Base-by-base conservation (phyloP, 495 filamentous ascomycete genomes). In the Trichoderma virens region DNA sequence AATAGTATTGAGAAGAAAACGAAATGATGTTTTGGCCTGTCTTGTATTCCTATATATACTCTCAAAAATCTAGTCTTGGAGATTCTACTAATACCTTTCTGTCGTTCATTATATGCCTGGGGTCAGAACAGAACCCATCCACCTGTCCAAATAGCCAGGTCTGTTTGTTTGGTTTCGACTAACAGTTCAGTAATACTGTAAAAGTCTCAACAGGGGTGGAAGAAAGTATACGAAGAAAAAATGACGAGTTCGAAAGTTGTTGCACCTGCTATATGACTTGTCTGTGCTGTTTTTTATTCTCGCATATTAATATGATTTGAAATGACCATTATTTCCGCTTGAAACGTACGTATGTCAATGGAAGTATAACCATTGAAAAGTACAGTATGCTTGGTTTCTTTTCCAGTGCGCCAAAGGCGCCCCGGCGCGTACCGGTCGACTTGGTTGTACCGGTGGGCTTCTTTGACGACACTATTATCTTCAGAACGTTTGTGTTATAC, bases 391-490 rank as follows among this genome's bases (percentile, higher is more conserved):
- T 63, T 30, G 25, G 39, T 16, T 63, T 63, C 41, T 18, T 43
- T 18, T 47, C 43, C 20, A 1, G 43, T 5, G n/a, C 16, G 38
- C 34, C 62, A 18, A 31, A 54, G 39, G 62, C 62, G 62, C 62
- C 62, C 16, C 20, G 11, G 62, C 62, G 62, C 5, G 60, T 68
- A 18, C 45, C 65, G 9, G 68, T 67, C 25, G 69, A 70, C 56
- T 62, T 62, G 6, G 60, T 70, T 34, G 63, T 70, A 34, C 69
- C 67, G 25, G 27, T 68, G 9, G 47, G 66, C 54, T 65, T 41
- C 31, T 43, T 61, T 27, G 67, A 70, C 60, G 63, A 70, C 41
- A 68, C 64, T 2, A 25, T 62, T 13, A 39, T 66, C 27, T 61
- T 51, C 5, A 38, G 65, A 7, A 64, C 65, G 31, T 39, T 67